Evolutionary conservation across 2,329 filamentous ascomycete species (phyloP).

Genomic region (Fusarium circinatum): DNA sequence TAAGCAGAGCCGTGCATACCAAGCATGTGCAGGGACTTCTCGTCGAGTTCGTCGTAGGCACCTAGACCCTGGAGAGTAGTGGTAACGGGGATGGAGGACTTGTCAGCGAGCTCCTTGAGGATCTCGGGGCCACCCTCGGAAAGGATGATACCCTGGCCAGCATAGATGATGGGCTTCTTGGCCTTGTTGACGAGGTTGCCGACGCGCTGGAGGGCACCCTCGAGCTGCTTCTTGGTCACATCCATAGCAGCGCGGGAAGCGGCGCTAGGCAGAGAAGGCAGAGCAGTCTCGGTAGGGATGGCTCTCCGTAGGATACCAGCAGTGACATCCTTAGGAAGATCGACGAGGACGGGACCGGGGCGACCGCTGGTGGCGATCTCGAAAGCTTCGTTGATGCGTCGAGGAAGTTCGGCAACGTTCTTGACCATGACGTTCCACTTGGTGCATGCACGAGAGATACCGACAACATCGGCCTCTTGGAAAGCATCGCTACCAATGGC

Average conservation of each 20-base stretch:
- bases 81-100: conserved; percentile 91
- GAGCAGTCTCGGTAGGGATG: conserved; percentile 78
- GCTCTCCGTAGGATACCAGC: conserved; percentile 83
- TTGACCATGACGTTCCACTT: conserved; percentile 99
- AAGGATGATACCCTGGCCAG: conserved; percentile 88
- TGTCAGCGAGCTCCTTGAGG: conserved; percentile 88
- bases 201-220: conserved; percentile 78
- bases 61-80: conserved; percentile 95
- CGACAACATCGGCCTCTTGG: conserved; percentile 88
- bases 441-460: conserved; percentile 81
- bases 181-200: conserved; percentile 85
- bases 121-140: conserved; percentile 81
- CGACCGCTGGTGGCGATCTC: conserved; percentile 96
- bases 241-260: conserved; percentile 83
- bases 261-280: conserved; percentile 85
- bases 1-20: conserved; percentile 98
- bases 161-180: conserved; percentile 95
- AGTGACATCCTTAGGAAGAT: conserved; percentile 96
- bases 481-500: background rate
- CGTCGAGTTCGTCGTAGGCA: conserved; percentile 90
- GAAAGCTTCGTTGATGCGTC: conserved; percentile 96
- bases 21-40: conserved; percentile 96
- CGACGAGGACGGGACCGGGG: conserved; percentile 93
- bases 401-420: conserved; percentile 84
- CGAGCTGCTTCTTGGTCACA: conserved; percentile 75